phyloP scores from a whole-genome alignment of 495 filamentous ascomycete species.

The Neurospora sp. region DNA sequence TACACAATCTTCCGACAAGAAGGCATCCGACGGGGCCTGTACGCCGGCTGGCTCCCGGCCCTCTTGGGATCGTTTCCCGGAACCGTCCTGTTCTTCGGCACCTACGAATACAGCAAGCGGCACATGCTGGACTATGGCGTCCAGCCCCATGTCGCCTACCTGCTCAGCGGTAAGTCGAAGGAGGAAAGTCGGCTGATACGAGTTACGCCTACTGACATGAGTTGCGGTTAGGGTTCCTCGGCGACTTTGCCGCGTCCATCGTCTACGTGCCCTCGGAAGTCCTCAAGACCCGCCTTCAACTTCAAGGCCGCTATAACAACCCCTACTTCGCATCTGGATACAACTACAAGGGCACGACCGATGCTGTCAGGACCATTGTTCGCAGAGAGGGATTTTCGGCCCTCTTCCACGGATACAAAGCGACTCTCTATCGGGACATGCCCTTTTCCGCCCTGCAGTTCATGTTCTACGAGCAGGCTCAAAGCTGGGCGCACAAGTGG shows the following conservation, averaged over 20 bases:
- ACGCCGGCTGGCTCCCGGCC: slow-evolving; percentile 82
- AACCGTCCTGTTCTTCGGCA: slow-evolving; percentile 89
- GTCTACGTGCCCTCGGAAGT: slow-evolving; percentile 96
- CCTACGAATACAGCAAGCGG: slow-evolving; percentile 92
- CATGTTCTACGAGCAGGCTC: slow-evolving; percentile 94
- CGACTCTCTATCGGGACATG: slow-evolving; percentile 87
- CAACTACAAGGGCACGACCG: slow-evolving; percentile 72
- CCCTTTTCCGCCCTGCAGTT: slow-evolving; percentile 95
- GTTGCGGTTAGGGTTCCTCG: slow-evolving; percentile 59
- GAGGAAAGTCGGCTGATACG: neutral
- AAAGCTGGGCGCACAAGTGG: slow-evolving; percentile 66
- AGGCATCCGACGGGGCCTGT: slow-evolving; percentile 78
- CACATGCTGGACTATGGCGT: slow-evolving; percentile 74
- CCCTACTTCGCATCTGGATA: slow-evolving; percentile 87
- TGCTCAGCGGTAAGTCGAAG: slow-evolving; percentile 56
- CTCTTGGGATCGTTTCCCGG: slow-evolving; percentile 89
- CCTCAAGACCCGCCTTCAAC: slow-evolving; percentile 85
- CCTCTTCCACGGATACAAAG: slow-evolving; percentile 88
- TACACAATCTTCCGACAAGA: slow-evolving; percentile 87
- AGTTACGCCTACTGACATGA: slow-evolving; percentile 10
- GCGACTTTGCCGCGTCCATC: slow-evolving; percentile 82
- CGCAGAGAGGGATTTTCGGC: slow-evolving; percentile 71
- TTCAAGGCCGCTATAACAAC: slow-evolving; percentile 93
- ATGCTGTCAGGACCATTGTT: slow-evolving; percentile 78
- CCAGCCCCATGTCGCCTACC: slow-evolving; percentile 69